Evolutionary conservation across 495 filamentous ascomycete genomes (phyloP), one percentile per base, ranked within the genome.

Genomic region (Amphirosellinia nigrospora): DNA sequence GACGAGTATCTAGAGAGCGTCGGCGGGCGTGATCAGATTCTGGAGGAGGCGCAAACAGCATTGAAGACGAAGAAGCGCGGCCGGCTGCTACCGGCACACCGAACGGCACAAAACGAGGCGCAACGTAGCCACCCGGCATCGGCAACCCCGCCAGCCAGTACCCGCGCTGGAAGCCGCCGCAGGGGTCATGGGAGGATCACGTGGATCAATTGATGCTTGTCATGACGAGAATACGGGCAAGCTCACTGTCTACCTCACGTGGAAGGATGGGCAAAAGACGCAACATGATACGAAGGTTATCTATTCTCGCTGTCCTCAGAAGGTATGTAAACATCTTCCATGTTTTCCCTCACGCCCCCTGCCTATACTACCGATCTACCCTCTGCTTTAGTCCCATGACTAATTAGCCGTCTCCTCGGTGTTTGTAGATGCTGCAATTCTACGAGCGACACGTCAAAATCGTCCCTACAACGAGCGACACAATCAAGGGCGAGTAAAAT

Each of bases 241-340:
- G 55, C 79, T 87, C 10, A 80, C 85, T 67, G 84, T 87, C 0
- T 86, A 84, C 56, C 73, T 88, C 53, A 84, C 82, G 0, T 87
- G 88, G 88, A 86, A 86, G 64, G 83, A 83, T 30, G 87, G 87
- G 0, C 77, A 85, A 5, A 89, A 89, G 75, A 88, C 88, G 2
- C 87, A 89, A 71, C 88, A 90, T 39, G 78, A 82, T 19, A 86
- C 88, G 3, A 78, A 78, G 26, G 79, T 82, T 4, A 83, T 89
- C 21, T 89, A 90, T 70, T 80, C 83, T 38, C 80, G 86, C 26
- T 89, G 88, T 66, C 88, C 88, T 0, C 88, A 90, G 64, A 88
- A 85, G 82, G 87, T 89, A 76, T 38, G 75, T 78, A 62, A 3
- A 21, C 36, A 8, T 28, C 41, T 16, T 32, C 4, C 7, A 32